Base-by-base conservation (phyloP, 768 basidiomycete species). In the Leccinum disarticulatum region DNA sequence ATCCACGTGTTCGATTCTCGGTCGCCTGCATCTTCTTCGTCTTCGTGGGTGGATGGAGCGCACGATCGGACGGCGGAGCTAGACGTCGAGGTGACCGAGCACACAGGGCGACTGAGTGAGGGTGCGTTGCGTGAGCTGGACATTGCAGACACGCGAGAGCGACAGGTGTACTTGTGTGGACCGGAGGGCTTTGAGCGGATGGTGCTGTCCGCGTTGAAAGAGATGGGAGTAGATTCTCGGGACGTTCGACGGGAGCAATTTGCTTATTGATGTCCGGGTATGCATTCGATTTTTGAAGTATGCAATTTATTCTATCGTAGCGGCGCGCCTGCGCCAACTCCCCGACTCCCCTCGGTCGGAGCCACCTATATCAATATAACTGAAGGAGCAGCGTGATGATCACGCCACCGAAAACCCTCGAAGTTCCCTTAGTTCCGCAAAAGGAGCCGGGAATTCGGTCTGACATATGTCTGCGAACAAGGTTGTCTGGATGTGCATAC, bases 91-190 rank as follows among this genome's bases (percentile, higher is more conserved):
- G 54, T 65, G 17, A 60, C 31, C 3, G 43, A 50, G 15, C 69
- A 76, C 19, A 5, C 52, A 2, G 68, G 67, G 19, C 66, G 74
- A 49, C 48, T 73, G 17, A 58, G 22, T 46, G 31, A 57, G 52
- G 56, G 56, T 3, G 17, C 54, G 15, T 56, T 70, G 33, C 27
- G 31, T 6, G 36, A 30, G 2, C 47, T 64, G 54, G 25, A 59
- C 36, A 46, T 63, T 1, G 61, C 19, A 43, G 68, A 64, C 1
- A 9, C 71, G 7, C 43, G 41, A 25, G 70, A 65, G 13, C 69
- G 73, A 48, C 68, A 74, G n/a, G 66, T 72, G 1, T 86, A 77
- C 60, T 49, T 86, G 13, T 86, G 85, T 67, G 84, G 85, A 3
- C 80, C 84, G 1, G 72, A 70, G 25, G 66, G 64, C 3, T 85